phyloP scores from a whole-genome alignment of 208 protist species.

The Crithidia acanthocephali region DNA sequence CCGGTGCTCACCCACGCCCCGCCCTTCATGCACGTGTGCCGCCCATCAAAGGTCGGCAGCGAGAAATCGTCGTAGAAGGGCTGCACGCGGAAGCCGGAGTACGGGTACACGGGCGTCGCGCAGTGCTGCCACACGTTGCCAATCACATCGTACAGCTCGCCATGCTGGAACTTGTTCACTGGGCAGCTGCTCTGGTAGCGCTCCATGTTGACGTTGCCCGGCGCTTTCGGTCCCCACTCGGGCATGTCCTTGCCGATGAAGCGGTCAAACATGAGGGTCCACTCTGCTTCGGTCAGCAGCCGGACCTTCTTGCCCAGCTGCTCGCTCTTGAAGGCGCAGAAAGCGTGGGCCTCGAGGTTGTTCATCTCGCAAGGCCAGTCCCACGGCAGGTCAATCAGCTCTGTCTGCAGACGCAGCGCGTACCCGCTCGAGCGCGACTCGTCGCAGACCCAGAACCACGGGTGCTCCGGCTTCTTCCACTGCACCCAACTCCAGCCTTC shows the following conservation, averaged over 20 bases:
- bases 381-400: constrained; percentile 95
- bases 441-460: constrained; percentile 94
- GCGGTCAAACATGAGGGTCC: constrained; percentile 85
- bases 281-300: constrained; percentile 92
- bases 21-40: constrained; percentile 96
- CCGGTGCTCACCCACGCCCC: constrained; percentile 95
- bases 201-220: constrained; percentile 91
- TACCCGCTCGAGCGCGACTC: constrained; percentile 76
- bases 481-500: constrained; percentile 97
- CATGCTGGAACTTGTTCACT: constrained; percentile 85
- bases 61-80: constrained; percentile 97
- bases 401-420: constrained; percentile 89
- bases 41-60: constrained; percentile 95
- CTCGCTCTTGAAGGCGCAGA: constrained; percentile 94
- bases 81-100: constrained; percentile 92
- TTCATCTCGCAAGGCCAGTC: constrained; percentile 97
- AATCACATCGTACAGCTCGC: constrained; percentile 91
- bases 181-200: constrained; percentile 84
- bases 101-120: constrained; percentile 90
- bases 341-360: constrained; percentile 95
- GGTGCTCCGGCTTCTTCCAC: constrained; percentile 91
- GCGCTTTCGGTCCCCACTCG: constrained; percentile 64
- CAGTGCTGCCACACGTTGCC: constrained; percentile 97
- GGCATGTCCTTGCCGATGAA: constrained; percentile 83
- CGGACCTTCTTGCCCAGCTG: constrained; percentile 75